A percentile compares a stretch with the other conserved stretches of the same genome.
Evolutionary conservation across 2,329 filamentous ascomycete species (phyloP).

Genomic region (Colletotrichum zoysiae): DNA sequence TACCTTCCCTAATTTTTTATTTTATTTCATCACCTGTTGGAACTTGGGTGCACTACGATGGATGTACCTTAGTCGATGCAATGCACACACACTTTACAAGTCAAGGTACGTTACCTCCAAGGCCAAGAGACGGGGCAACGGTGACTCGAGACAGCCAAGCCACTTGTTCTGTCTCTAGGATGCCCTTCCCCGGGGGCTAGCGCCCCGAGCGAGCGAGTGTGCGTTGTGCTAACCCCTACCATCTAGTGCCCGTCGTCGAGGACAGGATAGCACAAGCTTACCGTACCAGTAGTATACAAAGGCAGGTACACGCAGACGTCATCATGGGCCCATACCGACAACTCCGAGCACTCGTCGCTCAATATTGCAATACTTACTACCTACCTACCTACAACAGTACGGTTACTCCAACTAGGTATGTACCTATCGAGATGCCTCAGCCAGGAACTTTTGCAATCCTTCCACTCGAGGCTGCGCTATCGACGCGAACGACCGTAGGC

Average conservation of each 20-base stretch:
- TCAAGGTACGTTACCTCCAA: conserved; percentile 11
- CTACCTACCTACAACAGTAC: conserved; percentile 4
- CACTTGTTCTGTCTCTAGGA: background rate
- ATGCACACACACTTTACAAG: too few species aligned
- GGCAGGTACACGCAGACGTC: too few species aligned
- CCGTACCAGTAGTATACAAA: too few species aligned
- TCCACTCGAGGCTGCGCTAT: background rate
- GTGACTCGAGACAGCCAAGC: conserved; percentile 14
- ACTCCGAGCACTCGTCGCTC: too few species aligned
- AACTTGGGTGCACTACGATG: too few species aligned
- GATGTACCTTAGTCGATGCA: too few species aligned
- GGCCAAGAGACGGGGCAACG: conserved; percentile 24
- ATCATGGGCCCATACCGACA: too few species aligned
- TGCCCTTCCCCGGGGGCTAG: conserved; percentile 2
- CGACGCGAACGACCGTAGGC: background rate
- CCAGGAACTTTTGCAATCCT: conserved; percentile 20
- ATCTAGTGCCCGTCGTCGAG: background rate
- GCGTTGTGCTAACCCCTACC: background rate
- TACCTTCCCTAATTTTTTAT: too few species aligned
- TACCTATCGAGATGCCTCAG: conserved; percentile 1
- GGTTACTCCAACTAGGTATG: background rate
- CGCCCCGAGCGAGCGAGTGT: background rate
- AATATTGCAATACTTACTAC: too few species aligned
- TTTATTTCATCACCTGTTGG: too few species aligned
- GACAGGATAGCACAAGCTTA: background rate